phyloP scores from a whole-genome alignment of 108 stramenopile species.

The Cyclotella cryptica region DNA sequence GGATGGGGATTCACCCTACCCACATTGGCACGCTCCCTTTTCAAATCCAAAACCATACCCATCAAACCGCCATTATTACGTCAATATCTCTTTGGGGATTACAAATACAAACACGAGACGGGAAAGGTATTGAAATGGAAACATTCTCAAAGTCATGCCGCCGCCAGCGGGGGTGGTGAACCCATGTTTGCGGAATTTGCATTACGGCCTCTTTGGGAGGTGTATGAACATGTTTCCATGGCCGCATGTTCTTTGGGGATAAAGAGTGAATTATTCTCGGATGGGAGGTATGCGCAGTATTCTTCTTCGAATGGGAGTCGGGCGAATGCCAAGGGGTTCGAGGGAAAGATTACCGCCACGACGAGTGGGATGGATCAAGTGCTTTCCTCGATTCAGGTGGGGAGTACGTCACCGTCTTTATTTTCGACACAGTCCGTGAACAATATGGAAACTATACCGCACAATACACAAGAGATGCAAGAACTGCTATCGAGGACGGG shows the following conservation, averaged over 20 bases:
- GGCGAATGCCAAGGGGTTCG: not conserved
- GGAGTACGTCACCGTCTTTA: slow-evolving; percentile 51
- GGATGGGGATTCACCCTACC: slow-evolving; percentile 96
- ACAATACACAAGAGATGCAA: slow-evolving; percentile 59
- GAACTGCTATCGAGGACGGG: slow-evolving; percentile 67
- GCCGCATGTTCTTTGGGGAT: slow-evolving; percentile 61
- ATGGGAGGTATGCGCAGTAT: slow-evolving; percentile 29
- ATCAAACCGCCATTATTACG: slow-evolving; percentile 80
- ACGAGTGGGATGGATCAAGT: slow-evolving; percentile 83
- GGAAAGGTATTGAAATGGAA: slow-evolving; percentile 88
- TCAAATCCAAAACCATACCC: slow-evolving; percentile 64
- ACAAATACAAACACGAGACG: slow-evolving; percentile 59
- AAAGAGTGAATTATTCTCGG: slow-evolving; percentile 60
- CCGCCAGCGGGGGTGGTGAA: too few species aligned
- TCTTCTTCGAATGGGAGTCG: not conserved
- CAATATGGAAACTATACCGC: slow-evolving; percentile 24
- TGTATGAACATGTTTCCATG: slow-evolving; percentile 74
- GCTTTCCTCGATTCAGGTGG: slow-evolving; percentile 57
- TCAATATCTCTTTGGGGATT: slow-evolving; percentile 83
- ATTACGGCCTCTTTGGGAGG: slow-evolving; percentile 78
- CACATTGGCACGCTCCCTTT: slow-evolving; percentile 76
- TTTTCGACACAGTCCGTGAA: slow-evolving; percentile 19
- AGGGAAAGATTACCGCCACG: slow-evolving; percentile 63
- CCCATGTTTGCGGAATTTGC: slow-evolving; percentile 86
- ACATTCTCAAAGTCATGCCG: too few species aligned